Conservation (phyloP, 164 flowering plant genomes). For the Vitis rupestris region DNA sequence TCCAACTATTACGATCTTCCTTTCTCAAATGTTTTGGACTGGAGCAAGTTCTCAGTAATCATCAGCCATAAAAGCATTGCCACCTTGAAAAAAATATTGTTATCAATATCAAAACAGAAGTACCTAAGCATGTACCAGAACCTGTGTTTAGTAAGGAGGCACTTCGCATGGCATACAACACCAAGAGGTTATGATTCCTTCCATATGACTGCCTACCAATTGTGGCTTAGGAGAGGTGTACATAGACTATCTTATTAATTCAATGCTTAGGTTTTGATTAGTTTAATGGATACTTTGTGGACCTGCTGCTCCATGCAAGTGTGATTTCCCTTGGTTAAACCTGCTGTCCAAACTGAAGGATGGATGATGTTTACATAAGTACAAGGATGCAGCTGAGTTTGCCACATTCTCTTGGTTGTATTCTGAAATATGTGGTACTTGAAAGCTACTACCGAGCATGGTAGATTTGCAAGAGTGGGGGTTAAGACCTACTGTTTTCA, state of each 20-base stretch:
- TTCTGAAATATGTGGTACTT: too few relatives aligned
- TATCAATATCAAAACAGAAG: constrained; percentile 25
- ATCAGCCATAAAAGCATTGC: constrained; percentile 35
- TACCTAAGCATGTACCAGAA: constrained; percentile 40
- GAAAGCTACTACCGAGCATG: too few relatives aligned
- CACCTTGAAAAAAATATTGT: constrained; percentile 29
- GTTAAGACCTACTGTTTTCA: too few relatives aligned
- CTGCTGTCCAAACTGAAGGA: too few relatives aligned
- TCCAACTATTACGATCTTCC: constrained; percentile 61
- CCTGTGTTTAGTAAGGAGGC: constrained; percentile 41
- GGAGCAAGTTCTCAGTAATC: constrained; percentile 54
- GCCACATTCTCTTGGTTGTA: too few relatives aligned
- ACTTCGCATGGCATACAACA: constrained; percentile 44
- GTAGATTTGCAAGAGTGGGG: too few relatives aligned
- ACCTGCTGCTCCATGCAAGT: too few relatives aligned
- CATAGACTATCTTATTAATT: constrained; percentile 11
- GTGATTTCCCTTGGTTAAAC: too few relatives aligned
- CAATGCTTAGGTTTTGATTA: too few relatives aligned
- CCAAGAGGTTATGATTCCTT: constrained; percentile 52
- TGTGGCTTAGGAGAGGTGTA: constrained; percentile 44
- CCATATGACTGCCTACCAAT: constrained; percentile 54
- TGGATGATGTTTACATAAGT: too few relatives aligned
- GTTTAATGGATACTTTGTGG: too few relatives aligned
- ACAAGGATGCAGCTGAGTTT: too few relatives aligned
- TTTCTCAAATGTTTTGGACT: constrained; percentile 50